Evolutionary conservation across 768 basidiomycete genomes (phyloP).

Genomic region (Pleurotus djamor): DNA sequence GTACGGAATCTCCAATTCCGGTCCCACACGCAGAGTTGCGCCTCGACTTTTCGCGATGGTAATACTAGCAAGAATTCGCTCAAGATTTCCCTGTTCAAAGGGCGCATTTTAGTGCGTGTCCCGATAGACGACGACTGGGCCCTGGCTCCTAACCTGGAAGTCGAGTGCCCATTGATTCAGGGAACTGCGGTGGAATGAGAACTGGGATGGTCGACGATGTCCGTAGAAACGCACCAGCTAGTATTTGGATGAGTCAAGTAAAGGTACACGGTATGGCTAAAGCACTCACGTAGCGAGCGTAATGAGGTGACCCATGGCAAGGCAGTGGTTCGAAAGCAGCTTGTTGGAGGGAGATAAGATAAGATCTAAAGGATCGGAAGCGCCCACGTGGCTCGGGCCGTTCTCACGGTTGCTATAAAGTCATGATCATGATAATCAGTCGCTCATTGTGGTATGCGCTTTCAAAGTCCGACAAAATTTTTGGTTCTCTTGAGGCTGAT

Average conservation of each 20-base stretch:
- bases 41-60: constrained; percentile 84
- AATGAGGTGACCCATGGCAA: constrained; percentile 76
- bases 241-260: constrained; percentile 15
- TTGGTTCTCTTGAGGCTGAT: constrained; percentile 25
- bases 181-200: constrained; percentile 49
- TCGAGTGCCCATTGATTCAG: constrained; percentile 98
- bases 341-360: background rate
- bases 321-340: background rate
- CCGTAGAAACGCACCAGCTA: constrained; percentile 27
- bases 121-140: background rate
- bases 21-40: constrained; percentile 90
- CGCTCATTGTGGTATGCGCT: constrained; percentile 15
- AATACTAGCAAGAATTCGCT: constrained; percentile 89
- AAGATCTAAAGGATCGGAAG: background rate
- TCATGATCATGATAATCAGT: constrained; percentile 13
- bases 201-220: background rate
- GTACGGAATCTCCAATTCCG: constrained; percentile 94
- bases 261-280: background rate
- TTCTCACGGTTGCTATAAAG: constrained; percentile 1
- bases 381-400: background rate
- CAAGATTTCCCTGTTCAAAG: constrained; percentile 76
- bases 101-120: background rate
- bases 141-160: constrained; percentile 59
- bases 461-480: constrained; percentile 64
- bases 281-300: constrained; percentile 80